Conservation (phyloP, 257 asterid genomes). For the Leonotis leonurus region DNA sequence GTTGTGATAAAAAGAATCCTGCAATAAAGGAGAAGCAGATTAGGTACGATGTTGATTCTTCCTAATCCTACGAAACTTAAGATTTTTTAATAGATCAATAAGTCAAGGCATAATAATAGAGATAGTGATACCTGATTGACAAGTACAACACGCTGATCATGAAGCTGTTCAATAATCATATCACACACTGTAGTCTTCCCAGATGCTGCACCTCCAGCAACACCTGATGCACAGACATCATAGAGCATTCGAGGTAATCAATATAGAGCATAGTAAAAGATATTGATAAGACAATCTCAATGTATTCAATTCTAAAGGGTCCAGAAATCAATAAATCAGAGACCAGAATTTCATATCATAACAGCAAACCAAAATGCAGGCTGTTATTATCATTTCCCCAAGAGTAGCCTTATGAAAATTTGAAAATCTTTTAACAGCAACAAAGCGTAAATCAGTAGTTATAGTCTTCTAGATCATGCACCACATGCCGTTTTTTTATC, state of each 20-base stretch:
- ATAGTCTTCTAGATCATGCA: slow-evolving; percentile 9
- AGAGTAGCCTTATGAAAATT: not conserved
- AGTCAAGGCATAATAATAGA: not conserved
- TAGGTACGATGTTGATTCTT: slow-evolving; percentile 3
- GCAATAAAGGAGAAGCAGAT: slow-evolving; percentile 22
- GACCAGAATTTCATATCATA: not conserved
- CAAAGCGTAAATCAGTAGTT: not conserved
- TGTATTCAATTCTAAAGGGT: not conserved
- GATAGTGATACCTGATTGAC: slow-evolving; percentile 70
- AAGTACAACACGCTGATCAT: slow-evolving; percentile 96
- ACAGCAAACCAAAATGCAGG: not conserved
- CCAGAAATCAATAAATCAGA: too few relatives aligned
- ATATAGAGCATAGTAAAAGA: not conserved
- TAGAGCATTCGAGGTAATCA: slow-evolving; percentile 10
- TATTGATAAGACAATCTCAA: not conserved
- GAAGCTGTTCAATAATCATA: slow-evolving; percentile 94
- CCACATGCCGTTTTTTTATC: not conserved
- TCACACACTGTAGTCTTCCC: slow-evolving; percentile 99
- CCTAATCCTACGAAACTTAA: not conserved
- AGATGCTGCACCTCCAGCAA: slow-evolving; percentile 99
- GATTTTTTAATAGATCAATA: not conserved
- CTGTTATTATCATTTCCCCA: not conserved
- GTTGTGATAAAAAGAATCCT: slow-evolving; percentile 92
- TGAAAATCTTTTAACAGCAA: not conserved
- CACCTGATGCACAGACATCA: slow-evolving; percentile 44